Evolutionary conservation across 164 flowering plant species (phyloP).

Genomic region (Sedum album): DNA sequence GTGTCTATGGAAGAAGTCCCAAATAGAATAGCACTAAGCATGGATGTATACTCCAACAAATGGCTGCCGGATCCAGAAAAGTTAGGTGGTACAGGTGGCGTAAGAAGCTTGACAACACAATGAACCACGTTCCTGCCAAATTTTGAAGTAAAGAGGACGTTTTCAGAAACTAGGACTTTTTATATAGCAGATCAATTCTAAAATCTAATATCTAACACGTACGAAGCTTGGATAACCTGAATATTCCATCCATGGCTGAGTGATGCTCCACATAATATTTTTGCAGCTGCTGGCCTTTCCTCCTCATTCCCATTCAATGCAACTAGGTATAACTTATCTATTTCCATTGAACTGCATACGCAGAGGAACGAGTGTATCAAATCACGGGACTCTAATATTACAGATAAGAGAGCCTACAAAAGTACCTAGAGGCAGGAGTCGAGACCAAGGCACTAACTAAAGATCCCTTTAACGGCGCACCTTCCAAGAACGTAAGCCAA

Average conservation of each 20-base stretch:
- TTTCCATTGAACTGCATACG: slow-evolving; percentile 44
- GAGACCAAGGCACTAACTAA: slow-evolving; percentile 40
- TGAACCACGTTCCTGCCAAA: slow-evolving; percentile 66
- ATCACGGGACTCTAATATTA: background rate
- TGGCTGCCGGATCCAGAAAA: slow-evolving; percentile 52
- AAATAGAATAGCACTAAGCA: slow-evolving; percentile 55
- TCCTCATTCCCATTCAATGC: slow-evolving; percentile 57
- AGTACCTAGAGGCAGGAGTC: slow-evolving; percentile 86
- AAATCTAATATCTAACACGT: background rate
- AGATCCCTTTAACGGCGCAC: slow-evolving; percentile 47
- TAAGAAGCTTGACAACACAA: slow-evolving; percentile 57
- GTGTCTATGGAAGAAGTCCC: slow-evolving; percentile 61
- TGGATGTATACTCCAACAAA: slow-evolving; percentile 50
- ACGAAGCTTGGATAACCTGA: slow-evolving; percentile 34
- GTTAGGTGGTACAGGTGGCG: slow-evolving; percentile 65
- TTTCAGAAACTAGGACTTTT: background rate
- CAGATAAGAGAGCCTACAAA: slow-evolving; percentile 1
- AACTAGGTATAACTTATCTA: slow-evolving; percentile 56
- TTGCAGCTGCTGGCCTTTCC: slow-evolving; percentile 56
- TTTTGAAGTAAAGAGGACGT: background rate
- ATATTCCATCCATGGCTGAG: slow-evolving; percentile 65
- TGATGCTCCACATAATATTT: slow-evolving; percentile 68
- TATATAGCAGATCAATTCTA: background rate
- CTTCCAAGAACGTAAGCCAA: slow-evolving; percentile 82
- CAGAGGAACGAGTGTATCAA: slow-evolving; percentile 10